phyloP scores from a whole-genome alignment of 2,329 filamentous ascomycete species.

The Scytalidium lignicola region DNA sequence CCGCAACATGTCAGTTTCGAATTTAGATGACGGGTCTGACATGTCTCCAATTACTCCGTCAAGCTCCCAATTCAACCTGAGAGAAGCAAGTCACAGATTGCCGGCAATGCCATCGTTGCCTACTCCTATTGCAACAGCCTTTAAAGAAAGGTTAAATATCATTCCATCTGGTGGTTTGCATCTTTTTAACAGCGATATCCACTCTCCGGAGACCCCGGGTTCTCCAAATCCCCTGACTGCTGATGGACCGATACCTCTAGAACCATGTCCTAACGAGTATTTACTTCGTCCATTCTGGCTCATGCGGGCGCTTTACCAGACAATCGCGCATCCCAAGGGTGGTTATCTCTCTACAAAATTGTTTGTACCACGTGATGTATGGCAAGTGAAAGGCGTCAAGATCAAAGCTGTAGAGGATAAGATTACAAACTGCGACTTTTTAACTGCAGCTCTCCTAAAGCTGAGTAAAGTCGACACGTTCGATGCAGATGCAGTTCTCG shows the following conservation, averaged over 20 bases:
- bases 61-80: slow-evolving; percentile 40
- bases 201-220: slow-evolving; percentile 58
- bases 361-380: slow-evolving; percentile 88
- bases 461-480: slow-evolving; percentile 78
- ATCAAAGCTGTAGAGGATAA: slow-evolving; percentile 91
- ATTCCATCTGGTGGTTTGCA: slow-evolving; percentile 64
- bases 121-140: slow-evolving; percentile 60
- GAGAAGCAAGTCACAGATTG: slow-evolving; percentile 41
- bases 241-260: slow-evolving; percentile 71
- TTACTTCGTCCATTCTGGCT: slow-evolving; percentile 96
- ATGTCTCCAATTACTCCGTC: slow-evolving; percentile 70
- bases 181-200: slow-evolving; percentile 79
- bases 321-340: slow-evolving; percentile 82
- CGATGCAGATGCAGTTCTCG: slow-evolving; percentile 85
- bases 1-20: slow-evolving; percentile 65
- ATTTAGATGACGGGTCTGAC: slow-evolving; percentile 55
- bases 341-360: slow-evolving; percentile 89
- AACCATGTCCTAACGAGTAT: slow-evolving; percentile 85
- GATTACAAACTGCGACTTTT: slow-evolving; percentile 80
- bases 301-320: slow-evolving; percentile 91
- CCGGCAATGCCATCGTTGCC: slow-evolving; percentile 58
- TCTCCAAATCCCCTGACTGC: slow-evolving; percentile 57
- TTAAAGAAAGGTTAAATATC: slow-evolving; percentile 52
- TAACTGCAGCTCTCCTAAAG: slow-evolving; percentile 84
- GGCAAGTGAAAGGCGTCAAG: slow-evolving; percentile 91